Evolutionary conservation across 2,329 filamentous ascomycete species (phyloP).

Genomic region (Stachybotrys chartarum): DNA sequence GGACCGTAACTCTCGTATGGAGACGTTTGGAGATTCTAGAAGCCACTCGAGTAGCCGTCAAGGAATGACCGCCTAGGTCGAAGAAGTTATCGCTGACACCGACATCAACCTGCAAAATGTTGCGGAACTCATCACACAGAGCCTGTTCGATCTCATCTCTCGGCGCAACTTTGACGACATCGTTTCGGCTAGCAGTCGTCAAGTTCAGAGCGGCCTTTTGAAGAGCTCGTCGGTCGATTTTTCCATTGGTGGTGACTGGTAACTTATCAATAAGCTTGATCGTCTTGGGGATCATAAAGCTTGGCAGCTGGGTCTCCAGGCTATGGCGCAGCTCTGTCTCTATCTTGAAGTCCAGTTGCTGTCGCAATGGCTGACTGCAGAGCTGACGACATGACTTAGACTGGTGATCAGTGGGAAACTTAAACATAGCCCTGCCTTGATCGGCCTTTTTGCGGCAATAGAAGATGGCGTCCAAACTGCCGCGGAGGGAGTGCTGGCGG

Average conservation of each 20-base stretch:
- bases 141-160: background rate
- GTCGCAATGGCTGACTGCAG: constrained; percentile 7
- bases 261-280: background rate
- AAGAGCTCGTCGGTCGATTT: background rate
- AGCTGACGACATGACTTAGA: background rate
- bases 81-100: constrained; percentile 39
- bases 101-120: constrained; percentile 24
- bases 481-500: constrained; percentile 20
- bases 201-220: background rate
- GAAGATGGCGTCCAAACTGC: constrained; percentile 19
- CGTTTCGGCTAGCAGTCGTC: background rate
- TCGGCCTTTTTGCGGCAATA: constrained; percentile 17
- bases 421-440: constrained; percentile 7
- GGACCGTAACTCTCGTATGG: too few species aligned
- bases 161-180: background rate
- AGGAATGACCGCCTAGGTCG: constrained; percentile 38
- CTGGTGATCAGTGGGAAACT: constrained; percentile 13
- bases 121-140: background rate
- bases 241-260: background rate
- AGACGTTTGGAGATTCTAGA: too few species aligned
- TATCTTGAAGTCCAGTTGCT: background rate
- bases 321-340: background rate
- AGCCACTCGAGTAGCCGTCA: constrained; percentile 28
- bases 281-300: background rate
- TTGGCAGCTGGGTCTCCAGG: background rate